Conservation (phyloP, 2,329 filamentous ascomycete species). For the Falciphora oryzae region DNA sequence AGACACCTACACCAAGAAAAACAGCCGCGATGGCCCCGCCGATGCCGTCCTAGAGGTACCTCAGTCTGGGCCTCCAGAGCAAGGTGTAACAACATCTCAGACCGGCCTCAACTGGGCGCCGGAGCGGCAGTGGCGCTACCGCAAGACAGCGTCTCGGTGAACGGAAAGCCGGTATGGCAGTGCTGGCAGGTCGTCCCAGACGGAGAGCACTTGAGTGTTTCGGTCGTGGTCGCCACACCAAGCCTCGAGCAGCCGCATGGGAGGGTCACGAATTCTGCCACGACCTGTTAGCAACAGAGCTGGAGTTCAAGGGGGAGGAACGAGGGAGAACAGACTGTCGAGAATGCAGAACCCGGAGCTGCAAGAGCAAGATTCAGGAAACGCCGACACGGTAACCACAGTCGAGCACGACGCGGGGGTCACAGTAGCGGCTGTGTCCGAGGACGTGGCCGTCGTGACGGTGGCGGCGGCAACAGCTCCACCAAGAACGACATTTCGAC, state of each 20-base stretch:
- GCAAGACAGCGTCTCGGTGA: conserved; percentile 10
- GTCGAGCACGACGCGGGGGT: conserved; percentile 11
- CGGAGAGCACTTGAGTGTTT: conserved; percentile 10
- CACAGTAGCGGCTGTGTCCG: not conserved
- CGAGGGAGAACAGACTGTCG: conserved; percentile 9
- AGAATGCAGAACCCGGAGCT: conserved; percentile 10
- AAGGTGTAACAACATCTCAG: not conserved
- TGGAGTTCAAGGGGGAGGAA: not conserved
- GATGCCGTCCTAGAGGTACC: not conserved
- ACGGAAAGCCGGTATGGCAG: conserved; percentile 13
- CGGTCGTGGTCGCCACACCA: conserved; percentile 10
- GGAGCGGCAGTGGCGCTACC: not conserved
- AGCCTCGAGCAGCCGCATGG: conserved; percentile 12
- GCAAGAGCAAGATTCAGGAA: conserved; percentile 9
- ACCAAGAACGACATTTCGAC: not conserved
- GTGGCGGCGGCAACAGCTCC: not conserved
- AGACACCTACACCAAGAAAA: not conserved
- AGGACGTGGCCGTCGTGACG: not conserved
- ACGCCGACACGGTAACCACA: conserved; percentile 10
- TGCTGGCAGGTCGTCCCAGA: conserved; percentile 7
- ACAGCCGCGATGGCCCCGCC: not conserved
- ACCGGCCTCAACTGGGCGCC: not conserved
- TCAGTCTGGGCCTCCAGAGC: not conserved
- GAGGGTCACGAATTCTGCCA: conserved; percentile 12
- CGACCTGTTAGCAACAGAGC: not conserved